Conservation (phyloP, 1,284 basidiomycete species). For the Fomitopsis betulina region DNA sequence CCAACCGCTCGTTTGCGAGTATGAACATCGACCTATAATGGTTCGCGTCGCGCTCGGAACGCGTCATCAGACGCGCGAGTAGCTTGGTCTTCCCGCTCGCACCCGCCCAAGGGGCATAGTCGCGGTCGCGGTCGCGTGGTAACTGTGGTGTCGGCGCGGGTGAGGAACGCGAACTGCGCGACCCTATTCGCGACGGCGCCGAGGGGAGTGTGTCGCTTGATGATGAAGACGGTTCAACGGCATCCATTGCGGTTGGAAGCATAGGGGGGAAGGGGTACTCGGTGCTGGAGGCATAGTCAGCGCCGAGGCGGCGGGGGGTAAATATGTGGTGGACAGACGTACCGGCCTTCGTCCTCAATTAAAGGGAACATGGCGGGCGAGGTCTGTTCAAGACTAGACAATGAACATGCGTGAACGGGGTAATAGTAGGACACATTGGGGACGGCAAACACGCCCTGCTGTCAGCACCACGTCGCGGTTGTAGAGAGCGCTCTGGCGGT, state of each 20-base stretch:
- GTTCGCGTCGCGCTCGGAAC: slow-evolving; percentile 34
- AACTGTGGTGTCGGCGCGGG: background rate
- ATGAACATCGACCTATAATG: slow-evolving; percentile 34
- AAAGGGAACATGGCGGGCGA: slow-evolving; percentile 3
- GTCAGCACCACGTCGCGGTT: slow-evolving; percentile 16
- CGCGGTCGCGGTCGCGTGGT: background rate
- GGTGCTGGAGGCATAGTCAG: slow-evolving; percentile 7
- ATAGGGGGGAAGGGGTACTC: slow-evolving; percentile 19
- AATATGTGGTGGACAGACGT: slow-evolving; percentile 8
- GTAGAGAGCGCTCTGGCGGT: slow-evolving; percentile 8
- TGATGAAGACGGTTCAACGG: slow-evolving; percentile 15
- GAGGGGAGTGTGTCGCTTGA: slow-evolving; percentile 16
- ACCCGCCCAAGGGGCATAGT: slow-evolving; percentile 5
- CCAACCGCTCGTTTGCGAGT: slow-evolving; percentile 31
- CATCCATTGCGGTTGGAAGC: slow-evolving; percentile 11
- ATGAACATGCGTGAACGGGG: slow-evolving; percentile 7
- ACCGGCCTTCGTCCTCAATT: slow-evolving; percentile 3
- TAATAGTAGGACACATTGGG: slow-evolving; percentile 10
- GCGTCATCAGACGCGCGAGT: slow-evolving; percentile 28
- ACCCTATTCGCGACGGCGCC: background rate
- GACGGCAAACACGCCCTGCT: slow-evolving; percentile 7
- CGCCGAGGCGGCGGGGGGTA: background rate
- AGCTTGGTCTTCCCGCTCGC: slow-evolving; percentile 17
- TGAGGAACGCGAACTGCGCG: background rate
- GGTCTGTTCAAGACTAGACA: slow-evolving; percentile 11